Base-by-base conservation (phyloP, 495 filamentous ascomycete species). In the Evernia prunastri region DNA sequence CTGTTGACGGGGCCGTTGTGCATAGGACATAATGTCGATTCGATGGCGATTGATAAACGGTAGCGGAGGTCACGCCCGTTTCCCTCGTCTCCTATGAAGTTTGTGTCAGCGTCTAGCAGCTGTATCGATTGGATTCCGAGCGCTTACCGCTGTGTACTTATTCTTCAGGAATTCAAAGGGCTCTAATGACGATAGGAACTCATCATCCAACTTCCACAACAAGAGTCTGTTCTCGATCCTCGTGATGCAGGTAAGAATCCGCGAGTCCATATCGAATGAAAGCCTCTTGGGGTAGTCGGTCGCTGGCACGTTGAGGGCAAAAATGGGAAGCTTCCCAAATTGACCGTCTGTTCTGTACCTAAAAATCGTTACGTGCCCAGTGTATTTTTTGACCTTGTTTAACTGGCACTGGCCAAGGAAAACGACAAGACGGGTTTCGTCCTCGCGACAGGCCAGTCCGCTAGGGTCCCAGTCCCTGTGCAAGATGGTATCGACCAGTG, bases 21-120 rank as follows among this genome's bases (percentile, higher is more conserved):
- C 64, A 64, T 15, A 66, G 56, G 13, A 69, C 25, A 35, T 71
- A 71, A 12, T 0, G 17, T 20, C 54, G 49, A 3, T 37, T 33
- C 27, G 61, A 56, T 11, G 45, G 61, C 12, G 60, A 63, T n/a
- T 53, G 42, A 43, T 61, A 71, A 0, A 64, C 49, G 4, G 65
- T 54, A 36, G 56, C 57, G 13, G 68, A 70, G 0, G 69, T 69
- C 9, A 71, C 47, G 20, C 69, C 69, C 12, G 59, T 59, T 33
- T 42, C 54, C 20, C 20, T 60, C 7, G 64, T 71, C 23, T 66
- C 61, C 60, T 69, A 58, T 18, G 56, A 17, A 39, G 9, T 9
- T 11, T 13, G 15, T 7, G 25, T 53, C 37, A 42, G 18, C 20
- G 10, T 18, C 9, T 17, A 13, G n/a, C 23, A n/a, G 31, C 47